Conservation (phyloP, 1,284 basidiomycete genomes). For the Austroboletus novae-zelandiae region DNA sequence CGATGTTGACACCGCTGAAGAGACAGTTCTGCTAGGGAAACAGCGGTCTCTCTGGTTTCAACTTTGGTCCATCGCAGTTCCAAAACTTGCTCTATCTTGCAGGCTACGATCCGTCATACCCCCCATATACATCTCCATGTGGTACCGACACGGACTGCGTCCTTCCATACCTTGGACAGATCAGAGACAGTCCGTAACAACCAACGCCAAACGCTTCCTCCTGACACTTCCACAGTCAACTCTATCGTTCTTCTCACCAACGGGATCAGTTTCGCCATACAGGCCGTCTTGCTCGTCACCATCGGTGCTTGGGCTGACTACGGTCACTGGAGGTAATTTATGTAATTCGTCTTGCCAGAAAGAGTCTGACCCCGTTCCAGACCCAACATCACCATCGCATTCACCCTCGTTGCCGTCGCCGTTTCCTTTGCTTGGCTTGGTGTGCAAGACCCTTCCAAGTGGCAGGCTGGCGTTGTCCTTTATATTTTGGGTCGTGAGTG, state of each 20-base stretch:
- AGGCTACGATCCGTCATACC: conserved; percentile 62
- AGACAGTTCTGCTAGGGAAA: conserved; percentile 46
- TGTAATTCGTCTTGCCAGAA: not conserved
- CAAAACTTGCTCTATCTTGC: conserved; percentile 73
- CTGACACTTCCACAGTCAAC: conserved; percentile 49
- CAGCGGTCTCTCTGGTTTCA: conserved; percentile 70
- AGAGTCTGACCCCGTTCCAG: conserved; percentile 31
- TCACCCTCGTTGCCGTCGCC: conserved; percentile 64
- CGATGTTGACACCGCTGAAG: not conserved
- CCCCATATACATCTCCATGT: conserved; percentile 54
- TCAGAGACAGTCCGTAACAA: conserved; percentile 54
- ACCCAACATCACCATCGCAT: conserved; percentile 77
- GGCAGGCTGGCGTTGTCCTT: conserved; percentile 67
- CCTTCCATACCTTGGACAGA: conserved; percentile 61
- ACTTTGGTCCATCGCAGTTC: conserved; percentile 74
- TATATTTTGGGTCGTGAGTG: conserved; percentile 74
- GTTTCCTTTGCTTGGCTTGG: conserved; percentile 79
- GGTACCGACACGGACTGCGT: conserved; percentile 53
- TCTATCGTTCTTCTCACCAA: conserved; percentile 77
- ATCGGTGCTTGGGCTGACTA: conserved; percentile 81
- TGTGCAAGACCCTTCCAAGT: conserved; percentile 61
- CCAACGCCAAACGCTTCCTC: not conserved
- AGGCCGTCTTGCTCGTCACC: conserved; percentile 59
- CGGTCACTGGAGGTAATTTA: conserved; percentile 61
- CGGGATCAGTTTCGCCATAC: conserved; percentile 71